These are phyloP conservation scores for Erythrobasidium hasegawianum DNA, from an alignment of 1,284 basidiomycete genomes.

Conservation along the genomic window DNA sequence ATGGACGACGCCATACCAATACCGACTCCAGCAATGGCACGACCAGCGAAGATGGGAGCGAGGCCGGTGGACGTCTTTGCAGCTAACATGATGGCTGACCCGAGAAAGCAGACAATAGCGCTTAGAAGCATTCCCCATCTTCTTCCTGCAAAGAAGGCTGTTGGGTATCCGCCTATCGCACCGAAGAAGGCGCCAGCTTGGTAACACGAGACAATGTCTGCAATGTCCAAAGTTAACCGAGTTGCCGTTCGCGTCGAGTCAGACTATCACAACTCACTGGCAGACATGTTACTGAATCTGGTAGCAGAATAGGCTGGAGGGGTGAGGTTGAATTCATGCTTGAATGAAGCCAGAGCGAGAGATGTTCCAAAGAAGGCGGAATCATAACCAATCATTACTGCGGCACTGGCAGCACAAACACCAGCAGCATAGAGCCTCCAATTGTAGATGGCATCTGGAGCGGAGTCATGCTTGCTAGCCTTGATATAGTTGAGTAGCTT, in stretches of 20 bases:
- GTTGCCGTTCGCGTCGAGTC: too few relatives aligned
- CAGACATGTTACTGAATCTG: constrained; percentile 50
- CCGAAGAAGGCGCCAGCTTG: constrained; percentile 44
- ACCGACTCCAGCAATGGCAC: constrained; percentile 70
- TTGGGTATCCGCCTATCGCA: constrained; percentile 45
- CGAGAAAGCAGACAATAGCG: constrained; percentile 63
- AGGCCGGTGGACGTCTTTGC: constrained; percentile 60
- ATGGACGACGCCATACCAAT: constrained; percentile 70
- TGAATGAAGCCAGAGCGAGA: constrained; percentile 54
- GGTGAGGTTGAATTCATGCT: constrained; percentile 53
- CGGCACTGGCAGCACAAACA: constrained; percentile 13
- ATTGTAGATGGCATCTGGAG: constrained; percentile 1
- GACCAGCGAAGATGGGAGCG: constrained; percentile 64
- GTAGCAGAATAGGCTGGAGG: constrained; percentile 48
- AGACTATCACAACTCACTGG: constrained; percentile 46
- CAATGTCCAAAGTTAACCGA: too few relatives aligned
- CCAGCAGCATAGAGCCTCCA: constrained; percentile 17
- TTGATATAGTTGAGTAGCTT: constrained; percentile 1
- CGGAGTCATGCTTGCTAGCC: neutral
- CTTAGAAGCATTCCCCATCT: constrained; percentile 67
- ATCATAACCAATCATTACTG: constrained; percentile 31
- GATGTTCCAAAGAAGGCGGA: constrained; percentile 39
- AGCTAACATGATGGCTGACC: constrained; percentile 56
- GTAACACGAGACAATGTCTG: constrained; percentile 8
- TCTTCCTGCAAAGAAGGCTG: constrained; percentile 67